phyloP scores from a whole-genome alignment of 2,329 filamentous ascomycete genomes.

The Sporothrix dimorphospora region DNA sequence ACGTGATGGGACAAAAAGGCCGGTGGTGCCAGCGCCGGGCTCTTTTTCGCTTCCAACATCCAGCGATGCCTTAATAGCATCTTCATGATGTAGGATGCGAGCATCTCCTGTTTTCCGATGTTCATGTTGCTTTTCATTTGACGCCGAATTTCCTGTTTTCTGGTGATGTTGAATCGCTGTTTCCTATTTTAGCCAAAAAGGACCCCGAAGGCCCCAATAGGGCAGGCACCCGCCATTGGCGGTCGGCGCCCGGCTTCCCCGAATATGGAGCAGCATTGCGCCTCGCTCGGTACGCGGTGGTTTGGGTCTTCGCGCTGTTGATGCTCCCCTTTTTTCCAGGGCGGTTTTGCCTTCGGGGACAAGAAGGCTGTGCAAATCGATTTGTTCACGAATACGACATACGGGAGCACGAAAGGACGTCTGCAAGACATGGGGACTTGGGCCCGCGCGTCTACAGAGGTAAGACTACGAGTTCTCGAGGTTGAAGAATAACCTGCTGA shows the following conservation, averaged over 20 bases:
- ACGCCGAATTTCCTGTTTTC: not conserved
- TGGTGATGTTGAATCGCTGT: slow-evolving; percentile 6
- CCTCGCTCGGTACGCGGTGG: slow-evolving; percentile 3
- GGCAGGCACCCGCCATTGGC: not conserved
- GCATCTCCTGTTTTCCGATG: not conserved
- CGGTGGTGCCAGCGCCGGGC: not conserved
- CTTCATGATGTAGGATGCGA: not conserved
- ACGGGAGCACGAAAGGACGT: not conserved
- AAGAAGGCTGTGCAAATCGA: slow-evolving; percentile 19
- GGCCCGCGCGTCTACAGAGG: no score
- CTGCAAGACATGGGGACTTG: not conserved
- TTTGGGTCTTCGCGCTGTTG: not conserved
- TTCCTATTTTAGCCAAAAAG: slow-evolving; percentile 15
- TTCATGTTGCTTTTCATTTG: not conserved
- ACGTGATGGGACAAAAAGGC: not conserved
- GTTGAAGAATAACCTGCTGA: not conserved
- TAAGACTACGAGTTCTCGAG: not conserved
- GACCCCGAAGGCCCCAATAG: not conserved
- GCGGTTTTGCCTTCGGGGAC: not conserved
- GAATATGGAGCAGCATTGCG: slow-evolving; percentile 11
- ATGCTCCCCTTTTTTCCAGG: not conserved
- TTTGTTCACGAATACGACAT: not conserved
- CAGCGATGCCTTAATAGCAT: not conserved
- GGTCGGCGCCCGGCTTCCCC: slow-evolving; percentile 5
- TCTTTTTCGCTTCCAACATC: not conserved